Evolutionary conservation across 2,329 filamentous ascomycete genomes (phyloP).

Genomic region (Phoma sp.): DNA sequence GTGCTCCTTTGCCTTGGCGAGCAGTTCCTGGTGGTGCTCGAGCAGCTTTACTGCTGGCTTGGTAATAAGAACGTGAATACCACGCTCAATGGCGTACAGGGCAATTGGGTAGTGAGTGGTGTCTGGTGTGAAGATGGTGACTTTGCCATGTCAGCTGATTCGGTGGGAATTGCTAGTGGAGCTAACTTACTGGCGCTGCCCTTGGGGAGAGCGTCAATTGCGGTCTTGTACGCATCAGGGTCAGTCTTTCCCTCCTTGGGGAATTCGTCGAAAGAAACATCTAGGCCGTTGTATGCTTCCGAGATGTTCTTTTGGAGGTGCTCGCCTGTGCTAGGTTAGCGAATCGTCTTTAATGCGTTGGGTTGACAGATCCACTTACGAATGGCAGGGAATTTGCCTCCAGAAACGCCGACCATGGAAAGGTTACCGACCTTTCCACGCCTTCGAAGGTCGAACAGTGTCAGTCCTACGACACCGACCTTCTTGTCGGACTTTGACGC

Average conservation of each 20-base stretch:
- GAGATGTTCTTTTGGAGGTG: slow-evolving; percentile 89
- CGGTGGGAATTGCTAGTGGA: not conserved
- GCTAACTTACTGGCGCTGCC: slow-evolving; percentile 72
- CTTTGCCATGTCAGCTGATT: slow-evolving; percentile 19
- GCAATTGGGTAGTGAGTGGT: slow-evolving; percentile 93
- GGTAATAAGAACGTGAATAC: slow-evolving; percentile 89
- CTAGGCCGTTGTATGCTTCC: slow-evolving; percentile 84
- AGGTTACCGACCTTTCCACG: slow-evolving; percentile 86
- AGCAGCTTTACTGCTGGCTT: slow-evolving; percentile 91
- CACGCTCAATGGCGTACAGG: slow-evolving; percentile 85
- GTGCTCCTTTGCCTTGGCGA: slow-evolving; percentile 73
- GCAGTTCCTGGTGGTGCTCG: slow-evolving; percentile 76
- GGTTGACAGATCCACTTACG: slow-evolving; percentile 60
- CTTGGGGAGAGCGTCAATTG: slow-evolving; percentile 80
- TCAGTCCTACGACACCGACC: slow-evolving; percentile 89
- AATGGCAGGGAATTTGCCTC: slow-evolving; percentile 89
- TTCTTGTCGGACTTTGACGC: slow-evolving; percentile 93
- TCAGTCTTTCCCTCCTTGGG: slow-evolving; percentile 76
- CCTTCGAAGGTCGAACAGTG: slow-evolving; percentile 85
- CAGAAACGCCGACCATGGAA: slow-evolving; percentile 88
- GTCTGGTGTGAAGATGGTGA: slow-evolving; percentile 96
- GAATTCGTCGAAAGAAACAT: slow-evolving; percentile 84
- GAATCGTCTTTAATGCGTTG: not conserved
- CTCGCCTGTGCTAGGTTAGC: slow-evolving; percentile 62
- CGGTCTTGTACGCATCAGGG: slow-evolving; percentile 82